Evolutionary conservation across 176 grass and related monocot genomes (phyloP).

Genomic region (Oryza longistaminata): DNA sequence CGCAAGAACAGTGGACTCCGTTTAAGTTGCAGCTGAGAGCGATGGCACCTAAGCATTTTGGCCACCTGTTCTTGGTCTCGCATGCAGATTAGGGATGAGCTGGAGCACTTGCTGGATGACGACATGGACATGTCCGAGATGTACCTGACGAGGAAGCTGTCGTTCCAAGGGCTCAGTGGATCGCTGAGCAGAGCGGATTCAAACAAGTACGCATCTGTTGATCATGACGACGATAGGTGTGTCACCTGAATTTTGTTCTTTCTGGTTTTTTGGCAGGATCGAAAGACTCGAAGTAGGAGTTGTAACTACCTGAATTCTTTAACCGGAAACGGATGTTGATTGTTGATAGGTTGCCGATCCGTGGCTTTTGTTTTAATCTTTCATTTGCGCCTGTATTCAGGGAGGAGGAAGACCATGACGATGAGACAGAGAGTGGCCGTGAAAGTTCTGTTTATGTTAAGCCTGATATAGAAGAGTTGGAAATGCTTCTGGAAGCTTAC

Average conservation of each 20-base stretch:
- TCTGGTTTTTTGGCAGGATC: constrained; percentile 1
- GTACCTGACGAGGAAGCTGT: constrained; percentile 65
- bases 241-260: not conserved
- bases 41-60: not conserved
- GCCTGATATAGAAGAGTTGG: constrained; percentile 58
- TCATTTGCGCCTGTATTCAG: constrained; percentile 15
- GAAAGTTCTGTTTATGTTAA: constrained; percentile 47
- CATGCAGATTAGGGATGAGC: constrained; percentile 61
- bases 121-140: constrained; percentile 59
- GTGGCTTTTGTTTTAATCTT: not conserved
- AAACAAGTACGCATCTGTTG: constrained; percentile 9
- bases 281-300: not conserved
- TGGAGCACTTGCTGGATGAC: constrained; percentile 70
- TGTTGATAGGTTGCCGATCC: not conserved
- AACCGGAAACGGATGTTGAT: not conserved
- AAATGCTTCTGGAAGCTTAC: constrained; percentile 69
- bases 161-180: constrained; percentile 34
- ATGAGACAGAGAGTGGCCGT: constrained; percentile 9
- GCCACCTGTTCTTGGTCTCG: not conserved
- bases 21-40: not conserved
- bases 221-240: constrained; percentile 34
- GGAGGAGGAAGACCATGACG: constrained; percentile 30
- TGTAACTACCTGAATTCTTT: not conserved
- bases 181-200: constrained; percentile 32
- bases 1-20: constrained; percentile 24